A percentile compares a stretch with the other conserved stretches of the same genome.
phyloP scores from a whole-genome alignment of 108 stramenopile genomes.

The Ochromonas danica region DNA sequence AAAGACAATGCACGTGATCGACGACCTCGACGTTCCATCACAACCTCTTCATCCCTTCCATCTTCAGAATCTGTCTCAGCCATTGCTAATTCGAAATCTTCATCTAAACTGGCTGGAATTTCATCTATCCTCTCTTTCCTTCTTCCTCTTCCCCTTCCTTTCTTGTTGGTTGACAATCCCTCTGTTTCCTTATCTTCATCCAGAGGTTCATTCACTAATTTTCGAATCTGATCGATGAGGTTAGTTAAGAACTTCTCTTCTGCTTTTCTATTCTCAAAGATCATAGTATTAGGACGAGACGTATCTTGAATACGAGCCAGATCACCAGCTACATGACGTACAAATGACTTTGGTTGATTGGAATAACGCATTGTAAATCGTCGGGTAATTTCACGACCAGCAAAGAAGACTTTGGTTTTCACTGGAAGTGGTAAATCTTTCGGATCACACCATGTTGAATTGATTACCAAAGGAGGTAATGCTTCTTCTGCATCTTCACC shows the following conservation, averaged over 20 bases:
- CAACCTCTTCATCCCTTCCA: neutral
- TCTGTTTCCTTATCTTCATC: no score
- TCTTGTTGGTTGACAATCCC: no score
- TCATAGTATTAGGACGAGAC: neutral
- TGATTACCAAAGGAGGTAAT: no score
- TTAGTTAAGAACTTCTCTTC: neutral
- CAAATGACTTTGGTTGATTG: no score
- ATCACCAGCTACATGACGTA: neutral
- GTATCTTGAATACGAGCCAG: neutral
- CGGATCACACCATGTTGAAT: neutral
- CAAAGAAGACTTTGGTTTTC: neutral
- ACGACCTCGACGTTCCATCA: neutral
- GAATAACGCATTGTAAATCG: neutral
- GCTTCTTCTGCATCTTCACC: no score
- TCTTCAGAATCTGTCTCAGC: neutral
- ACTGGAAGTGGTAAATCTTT: neutral
- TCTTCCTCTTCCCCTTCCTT: no score
- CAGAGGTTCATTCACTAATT: neutral
- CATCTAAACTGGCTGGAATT: no score
- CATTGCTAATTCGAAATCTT: neutral
- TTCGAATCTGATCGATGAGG: neutral
- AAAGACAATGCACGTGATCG: neutral
- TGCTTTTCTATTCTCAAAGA: slow-evolving; percentile 1
- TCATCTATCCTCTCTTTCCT: no score
- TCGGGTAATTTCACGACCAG: neutral